Conservation (phyloP, 331 rosid genomes). For the Acacia concinna region DNA sequence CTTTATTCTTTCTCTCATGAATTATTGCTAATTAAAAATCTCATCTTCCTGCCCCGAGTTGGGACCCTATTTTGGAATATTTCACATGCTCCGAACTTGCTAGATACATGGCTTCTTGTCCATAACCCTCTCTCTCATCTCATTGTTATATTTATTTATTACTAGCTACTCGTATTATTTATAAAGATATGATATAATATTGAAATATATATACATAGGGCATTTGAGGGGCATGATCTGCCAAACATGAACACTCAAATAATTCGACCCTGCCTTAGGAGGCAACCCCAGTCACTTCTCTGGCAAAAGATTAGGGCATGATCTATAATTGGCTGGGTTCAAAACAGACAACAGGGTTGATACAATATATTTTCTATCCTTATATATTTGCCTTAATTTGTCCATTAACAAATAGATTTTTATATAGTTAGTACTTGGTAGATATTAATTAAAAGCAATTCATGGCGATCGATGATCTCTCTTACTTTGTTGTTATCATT, state of each 20-base stretch:
- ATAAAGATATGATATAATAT: slow-evolving; percentile 16
- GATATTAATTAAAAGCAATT: neutral
- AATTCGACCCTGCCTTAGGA: slow-evolving; percentile 64
- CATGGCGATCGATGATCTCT: neutral
- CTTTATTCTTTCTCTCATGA: slow-evolving; percentile 40
- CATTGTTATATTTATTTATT: neutral
- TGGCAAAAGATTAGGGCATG: neutral
- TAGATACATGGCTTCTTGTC: slow-evolving; percentile 39
- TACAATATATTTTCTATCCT: neutral
- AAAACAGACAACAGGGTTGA: slow-evolving; percentile 28
- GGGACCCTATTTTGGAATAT: slow-evolving; percentile 58
- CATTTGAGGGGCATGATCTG: slow-evolving; percentile 54
- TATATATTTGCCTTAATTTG: neutral
- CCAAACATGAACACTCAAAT: slow-evolving; percentile 57
- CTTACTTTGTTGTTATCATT: neutral
- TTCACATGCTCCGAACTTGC: slow-evolving; percentile 51
- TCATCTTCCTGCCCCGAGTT: slow-evolving; percentile 42
- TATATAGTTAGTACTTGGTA: neutral
- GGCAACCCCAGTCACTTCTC: slow-evolving; percentile 44
- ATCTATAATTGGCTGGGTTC: slow-evolving; percentile 27
- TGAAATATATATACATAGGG: neutral
- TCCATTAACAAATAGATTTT: neutral
- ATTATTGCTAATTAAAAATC: slow-evolving; percentile 28
- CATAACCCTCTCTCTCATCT: slow-evolving; percentile 9
- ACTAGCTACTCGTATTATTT: neutral